Percentiles rank a stretch among this genome's conserved stretches.
These are phyloP conservation scores for Cyberlindnera japonica DNA, from an alignment of 805 yeast species.

Conservation along the genomic window DNA sequence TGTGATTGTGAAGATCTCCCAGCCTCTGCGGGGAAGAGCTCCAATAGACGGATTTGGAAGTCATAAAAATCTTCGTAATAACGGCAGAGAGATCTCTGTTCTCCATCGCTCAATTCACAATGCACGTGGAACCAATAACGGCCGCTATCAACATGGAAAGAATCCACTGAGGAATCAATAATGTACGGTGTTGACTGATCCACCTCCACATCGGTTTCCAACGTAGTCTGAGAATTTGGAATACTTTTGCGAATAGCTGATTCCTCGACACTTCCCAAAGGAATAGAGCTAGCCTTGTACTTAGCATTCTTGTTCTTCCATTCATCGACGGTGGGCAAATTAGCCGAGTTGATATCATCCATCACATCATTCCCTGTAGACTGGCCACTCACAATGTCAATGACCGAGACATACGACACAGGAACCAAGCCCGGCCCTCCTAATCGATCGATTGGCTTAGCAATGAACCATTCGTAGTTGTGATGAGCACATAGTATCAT, in stretches of 20 bases:
- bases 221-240: conserved; percentile 4
- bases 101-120: conserved; percentile 67
- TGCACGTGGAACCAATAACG: conserved; percentile 83
- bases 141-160: conserved; percentile 77
- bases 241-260: too few relatives aligned
- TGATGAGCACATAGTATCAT: conserved; percentile 94
- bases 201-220: conserved; percentile 11
- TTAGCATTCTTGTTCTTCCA: conserved; percentile 92
- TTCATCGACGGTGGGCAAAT: conserved; percentile 88
- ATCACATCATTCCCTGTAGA: conserved; percentile 51
- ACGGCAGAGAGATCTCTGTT: conserved; percentile 68
- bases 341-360: conserved; percentile 60
- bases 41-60: conserved; percentile 78
- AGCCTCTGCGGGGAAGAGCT: conserved; percentile 86
- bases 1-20: conserved; percentile 71
- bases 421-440: conserved; percentile 99
- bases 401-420: conserved; percentile 78
- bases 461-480: conserved; percentile 95
- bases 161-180: conserved; percentile 63
- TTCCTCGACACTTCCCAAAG: conserved; percentile 56
- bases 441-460: conserved; percentile 88
- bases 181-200: conserved; percentile 24
- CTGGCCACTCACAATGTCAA: conserved; percentile 67
- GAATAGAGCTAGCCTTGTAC: conserved; percentile 86
- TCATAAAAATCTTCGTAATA: conserved; percentile 96